These are phyloP conservation scores for Agaricales sp. DNA, from an alignment of 1,284 basidiomycete species.

Conservation along the genomic window DNA sequence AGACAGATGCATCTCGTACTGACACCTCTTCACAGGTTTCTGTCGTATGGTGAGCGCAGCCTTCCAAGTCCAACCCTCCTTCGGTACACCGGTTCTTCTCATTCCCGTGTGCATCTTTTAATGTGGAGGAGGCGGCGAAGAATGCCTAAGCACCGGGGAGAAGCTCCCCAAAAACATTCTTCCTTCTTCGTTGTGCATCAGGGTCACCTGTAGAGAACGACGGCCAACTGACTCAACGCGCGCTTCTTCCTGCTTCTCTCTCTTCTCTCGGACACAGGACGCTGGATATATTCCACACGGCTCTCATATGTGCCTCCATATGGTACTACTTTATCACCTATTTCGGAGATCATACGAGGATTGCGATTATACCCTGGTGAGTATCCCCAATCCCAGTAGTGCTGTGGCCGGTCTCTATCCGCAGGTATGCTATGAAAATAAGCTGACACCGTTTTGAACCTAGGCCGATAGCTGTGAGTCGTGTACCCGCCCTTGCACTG, in stretches of 20 bases:
- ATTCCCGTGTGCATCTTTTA: too few relatives aligned
- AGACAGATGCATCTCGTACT: too few relatives aligned
- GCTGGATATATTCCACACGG: slow-evolving; percentile 19
- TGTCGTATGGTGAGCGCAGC: not conserved
- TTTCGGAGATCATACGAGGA: slow-evolving; percentile 14
- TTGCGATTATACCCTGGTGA: slow-evolving; percentile 20
- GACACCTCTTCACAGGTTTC: too few relatives aligned
- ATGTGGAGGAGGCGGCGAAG: too few relatives aligned
- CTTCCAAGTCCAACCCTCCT: too few relatives aligned
- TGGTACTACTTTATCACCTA: slow-evolving; percentile 25
- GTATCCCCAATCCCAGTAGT: slow-evolving; percentile 12
- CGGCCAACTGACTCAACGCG: too few relatives aligned
- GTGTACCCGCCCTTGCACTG: too few relatives aligned
- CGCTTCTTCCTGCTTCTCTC: slow-evolving; percentile 8
- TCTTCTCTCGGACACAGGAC: slow-evolving; percentile 16
- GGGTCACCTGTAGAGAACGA: too few relatives aligned
- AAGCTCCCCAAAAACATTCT: too few relatives aligned
- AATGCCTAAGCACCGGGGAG: too few relatives aligned
- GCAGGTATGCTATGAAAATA: slow-evolving; percentile 8
- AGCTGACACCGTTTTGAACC: not conserved
- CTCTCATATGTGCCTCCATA: slow-evolving; percentile 20
- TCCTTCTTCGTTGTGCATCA: too few relatives aligned
- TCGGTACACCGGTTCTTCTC: too few relatives aligned
- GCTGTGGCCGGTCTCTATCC: slow-evolving; percentile 6
- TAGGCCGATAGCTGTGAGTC: not conserved